A percentile compares a stretch with the other conserved stretches of the same genome.
Evolutionary conservation across 176 grass and related monocot genomes (phyloP).

Genomic region (Phoenix roebelenii): DNA sequence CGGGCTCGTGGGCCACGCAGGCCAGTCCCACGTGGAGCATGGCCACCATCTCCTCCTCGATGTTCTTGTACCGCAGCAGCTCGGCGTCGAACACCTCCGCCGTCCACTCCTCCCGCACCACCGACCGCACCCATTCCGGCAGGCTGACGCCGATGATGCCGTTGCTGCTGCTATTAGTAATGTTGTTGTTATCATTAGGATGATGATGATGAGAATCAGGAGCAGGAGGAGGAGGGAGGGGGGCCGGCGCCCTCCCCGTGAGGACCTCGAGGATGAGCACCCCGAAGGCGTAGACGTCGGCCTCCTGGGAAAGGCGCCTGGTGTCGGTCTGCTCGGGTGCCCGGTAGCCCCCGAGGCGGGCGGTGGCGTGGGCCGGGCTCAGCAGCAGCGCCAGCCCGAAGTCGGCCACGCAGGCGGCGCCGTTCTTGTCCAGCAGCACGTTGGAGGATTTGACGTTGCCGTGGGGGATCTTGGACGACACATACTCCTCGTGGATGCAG

Average conservation of each 20-base stretch:
- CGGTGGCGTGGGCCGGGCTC: constrained; percentile 37
- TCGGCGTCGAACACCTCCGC: constrained; percentile 83
- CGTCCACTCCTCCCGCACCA: constrained; percentile 79
- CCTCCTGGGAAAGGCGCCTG: constrained; percentile 59
- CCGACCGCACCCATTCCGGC: constrained; percentile 60
- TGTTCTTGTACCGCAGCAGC: constrained; percentile 64
- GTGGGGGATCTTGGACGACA: constrained; percentile 36
- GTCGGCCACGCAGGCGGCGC: constrained; percentile 47
- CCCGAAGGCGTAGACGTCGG: constrained; percentile 73
- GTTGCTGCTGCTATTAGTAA: not conserved
- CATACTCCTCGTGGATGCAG: constrained; percentile 52
- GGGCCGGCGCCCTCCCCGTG: constrained; percentile 46
- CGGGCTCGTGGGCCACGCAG: constrained; percentile 36
- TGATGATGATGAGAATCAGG: not conserved
- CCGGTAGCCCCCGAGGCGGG: constrained; percentile 49
- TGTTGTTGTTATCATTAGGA: not conserved
- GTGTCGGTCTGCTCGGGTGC: constrained; percentile 43
- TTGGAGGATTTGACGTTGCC: constrained; percentile 78
- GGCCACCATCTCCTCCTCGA: constrained; percentile 82
- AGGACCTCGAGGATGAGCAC: constrained; percentile 65
- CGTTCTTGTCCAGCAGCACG: constrained; percentile 49
- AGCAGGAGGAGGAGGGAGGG: constrained; percentile 16
- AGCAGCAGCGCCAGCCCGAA: constrained; percentile 56
- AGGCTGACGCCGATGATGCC: constrained; percentile 15
- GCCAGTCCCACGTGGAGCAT: constrained; percentile 64